Base-by-base conservation (phyloP, 768 basidiomycete species). In the Podaxis sp. region DNA sequence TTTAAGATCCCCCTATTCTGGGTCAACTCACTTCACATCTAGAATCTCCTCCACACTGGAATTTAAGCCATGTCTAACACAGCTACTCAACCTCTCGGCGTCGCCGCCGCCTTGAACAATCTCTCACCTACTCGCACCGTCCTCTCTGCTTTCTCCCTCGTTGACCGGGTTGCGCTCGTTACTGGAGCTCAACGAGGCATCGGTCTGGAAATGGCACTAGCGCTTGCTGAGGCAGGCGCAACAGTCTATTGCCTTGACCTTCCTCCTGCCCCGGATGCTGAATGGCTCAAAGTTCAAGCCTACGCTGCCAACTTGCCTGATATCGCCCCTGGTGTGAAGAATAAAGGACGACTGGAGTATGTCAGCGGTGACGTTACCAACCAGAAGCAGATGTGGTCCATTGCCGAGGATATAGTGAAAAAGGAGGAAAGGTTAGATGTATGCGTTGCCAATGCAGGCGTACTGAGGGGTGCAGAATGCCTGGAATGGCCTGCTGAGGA, bases 391-490 rank as follows among this genome's bases (percentile, higher is more conserved):
- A 74, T 74, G 61, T 83, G 75, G 85, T 80, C 76, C 68, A 68
- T 73, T 38, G 76, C 78, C 38, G 79, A 84, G 68, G 74, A 77
- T 63, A 85, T 91, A 46, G 85, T 77, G 0, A 73, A 82, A 55
- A 79, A 78, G 68, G 88, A 90, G 64, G 83, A 83, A 0, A 74
- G 86, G 59, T 71, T 91, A 67, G 88, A 91, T 68, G 75, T 85
- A 17, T 88, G 86, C 64, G 71, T 89, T 54, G 87, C 88, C 0
- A 85, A 85, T 24, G 89, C 89, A 33, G 89, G 88, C 8, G 82
- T 90, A 51, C 66, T 87, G 66, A 75, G 74, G 2, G 66, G 79
- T 52, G 79, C 66, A 25, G 80, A 81, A 25, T 85, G 84, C 58
- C 68, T 88, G 67, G 82, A 87, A 36, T 88, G 85, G 67, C 75